A percentile compares a stretch with the other conserved stretches of the same genome.
These are phyloP conservation scores for Cryphonectria japonica DNA, from an alignment of 2,329 filamentous ascomycete genomes.

Conservation along the genomic window DNA sequence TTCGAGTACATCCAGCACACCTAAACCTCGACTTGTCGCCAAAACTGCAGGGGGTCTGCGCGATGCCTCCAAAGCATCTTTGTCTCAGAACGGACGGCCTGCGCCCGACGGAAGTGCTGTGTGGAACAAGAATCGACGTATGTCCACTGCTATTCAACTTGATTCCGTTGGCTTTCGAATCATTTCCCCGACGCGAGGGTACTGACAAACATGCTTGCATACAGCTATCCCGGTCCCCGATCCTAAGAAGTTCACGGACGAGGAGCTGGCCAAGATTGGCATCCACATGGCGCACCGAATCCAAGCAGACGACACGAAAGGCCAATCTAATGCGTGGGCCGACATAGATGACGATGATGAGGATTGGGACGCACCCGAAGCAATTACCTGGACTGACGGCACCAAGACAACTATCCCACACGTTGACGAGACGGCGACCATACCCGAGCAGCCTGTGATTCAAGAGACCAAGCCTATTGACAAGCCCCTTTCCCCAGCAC, in stretches of 20 bases:
- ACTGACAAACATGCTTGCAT: conserved; percentile 30
- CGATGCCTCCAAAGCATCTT: conserved; percentile 52
- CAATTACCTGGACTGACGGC: conserved; percentile 86
- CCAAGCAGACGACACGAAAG: conserved; percentile 72
- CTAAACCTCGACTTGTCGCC: conserved; percentile 73
- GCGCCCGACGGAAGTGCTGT: conserved; percentile 75
- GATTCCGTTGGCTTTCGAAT: background rate
- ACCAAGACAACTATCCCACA: conserved; percentile 78
- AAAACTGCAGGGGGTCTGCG: conserved; percentile 69
- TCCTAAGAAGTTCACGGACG: conserved; percentile 82
- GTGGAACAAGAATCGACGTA: conserved; percentile 89
- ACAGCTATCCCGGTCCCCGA: conserved; percentile 67
- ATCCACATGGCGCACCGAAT: conserved; percentile 83
- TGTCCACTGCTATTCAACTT: conserved; percentile 38
- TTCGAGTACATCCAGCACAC: conserved; percentile 50
- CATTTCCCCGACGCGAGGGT: background rate
- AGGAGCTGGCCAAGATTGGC: conserved; percentile 84
- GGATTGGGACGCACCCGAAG: conserved; percentile 83
- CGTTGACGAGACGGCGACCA: conserved; percentile 53
- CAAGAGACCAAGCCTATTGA: conserved; percentile 42
- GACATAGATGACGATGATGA: conserved; percentile 83
- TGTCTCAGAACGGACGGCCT: conserved; percentile 44
- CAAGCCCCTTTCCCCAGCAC: conserved; percentile 46
- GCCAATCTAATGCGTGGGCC: conserved; percentile 72
- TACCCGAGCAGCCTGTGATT: conserved; percentile 10